Evolutionary conservation across 2,329 filamentous ascomycete species (phyloP).

Genomic region (Cytospora piceicola): DNA sequence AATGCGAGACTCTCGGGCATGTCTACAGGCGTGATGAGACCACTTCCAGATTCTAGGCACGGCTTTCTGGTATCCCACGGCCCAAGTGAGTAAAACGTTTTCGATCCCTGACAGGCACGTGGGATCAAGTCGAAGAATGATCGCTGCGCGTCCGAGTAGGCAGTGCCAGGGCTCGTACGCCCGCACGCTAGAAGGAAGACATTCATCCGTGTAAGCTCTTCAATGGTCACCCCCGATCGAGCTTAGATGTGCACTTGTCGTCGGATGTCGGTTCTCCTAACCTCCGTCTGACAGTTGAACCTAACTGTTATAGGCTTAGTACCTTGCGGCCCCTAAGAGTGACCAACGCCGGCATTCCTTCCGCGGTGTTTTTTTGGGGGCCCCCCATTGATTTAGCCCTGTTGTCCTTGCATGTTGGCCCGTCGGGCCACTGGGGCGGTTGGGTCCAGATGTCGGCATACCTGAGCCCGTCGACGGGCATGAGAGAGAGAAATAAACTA

Average conservation of each 20-base stretch:
- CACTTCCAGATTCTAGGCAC: neutral
- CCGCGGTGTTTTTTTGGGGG: neutral
- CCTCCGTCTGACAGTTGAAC: constrained; percentile 11
- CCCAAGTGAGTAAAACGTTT: neutral
- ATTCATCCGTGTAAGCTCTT: neutral
- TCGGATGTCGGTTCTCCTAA: constrained; percentile 20
- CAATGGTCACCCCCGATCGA: neutral
- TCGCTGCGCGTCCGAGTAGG: constrained; percentile 8
- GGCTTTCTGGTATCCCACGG: neutral
- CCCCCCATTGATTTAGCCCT: neutral
- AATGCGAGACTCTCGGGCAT: neutral
- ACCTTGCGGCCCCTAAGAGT: neutral
- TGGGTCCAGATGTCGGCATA: neutral
- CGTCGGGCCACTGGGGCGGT: too few relatives aligned
- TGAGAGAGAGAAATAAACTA: constrained; percentile 3
- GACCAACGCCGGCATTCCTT: neutral
- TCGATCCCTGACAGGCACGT: neutral
- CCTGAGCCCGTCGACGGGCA: constrained; percentile 19
- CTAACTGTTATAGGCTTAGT: constrained; percentile 5
- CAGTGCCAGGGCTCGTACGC: constrained; percentile 6
- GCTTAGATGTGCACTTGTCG: neutral
- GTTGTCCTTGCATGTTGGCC: neutral
- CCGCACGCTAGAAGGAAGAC: neutral
- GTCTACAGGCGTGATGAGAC: neutral
- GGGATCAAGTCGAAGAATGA: neutral